Evolutionary conservation across 371 early-diverging fungal species (phyloP).

Genomic region (Rhizopus arrhizus): DNA sequence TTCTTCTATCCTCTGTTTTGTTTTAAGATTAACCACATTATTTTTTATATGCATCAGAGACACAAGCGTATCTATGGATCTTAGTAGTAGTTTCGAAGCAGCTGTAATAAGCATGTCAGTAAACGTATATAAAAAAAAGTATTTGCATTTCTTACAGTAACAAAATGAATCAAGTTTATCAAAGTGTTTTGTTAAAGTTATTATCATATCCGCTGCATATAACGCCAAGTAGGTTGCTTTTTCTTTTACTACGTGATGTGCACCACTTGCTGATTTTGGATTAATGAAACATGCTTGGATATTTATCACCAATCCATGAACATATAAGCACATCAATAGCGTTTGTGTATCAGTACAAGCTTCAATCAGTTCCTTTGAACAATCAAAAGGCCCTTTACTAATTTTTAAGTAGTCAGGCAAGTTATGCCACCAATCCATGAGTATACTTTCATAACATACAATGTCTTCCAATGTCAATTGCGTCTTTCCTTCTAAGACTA

Average conservation of each 20-base stretch:
- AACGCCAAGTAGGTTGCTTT: constrained; percentile 11
- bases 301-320: constrained; percentile 11
- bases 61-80: constrained; percentile 20
- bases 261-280: constrained; percentile 2
- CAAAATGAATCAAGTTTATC: constrained; percentile 5
- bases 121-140: not conserved
- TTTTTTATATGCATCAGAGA: constrained; percentile 1
- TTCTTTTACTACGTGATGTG: constrained; percentile 11
- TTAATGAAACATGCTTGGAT: constrained; percentile 14
- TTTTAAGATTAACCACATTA: not conserved
- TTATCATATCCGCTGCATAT: constrained; percentile 11
- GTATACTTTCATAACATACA: constrained; percentile 8
- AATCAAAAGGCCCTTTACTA: constrained; percentile 7
- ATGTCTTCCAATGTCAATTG: constrained; percentile 20
- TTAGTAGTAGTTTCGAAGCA: constrained; percentile 7
- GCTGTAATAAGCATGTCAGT: constrained; percentile 8
- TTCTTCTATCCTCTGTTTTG: constrained; percentile 10
- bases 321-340: constrained; percentile 11
- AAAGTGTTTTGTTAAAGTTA: constrained; percentile 8
- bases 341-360: constrained; percentile 4
- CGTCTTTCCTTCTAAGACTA: constrained; percentile 9
- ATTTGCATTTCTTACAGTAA: constrained; percentile 17
- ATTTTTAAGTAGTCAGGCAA: constrained; percentile 20
- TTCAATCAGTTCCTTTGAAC: constrained; percentile 15
- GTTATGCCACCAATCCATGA: constrained; percentile 22